Conservation (phyloP, 225 moss, liverwort and hornwort species). For the Neckera pumila region DNA sequence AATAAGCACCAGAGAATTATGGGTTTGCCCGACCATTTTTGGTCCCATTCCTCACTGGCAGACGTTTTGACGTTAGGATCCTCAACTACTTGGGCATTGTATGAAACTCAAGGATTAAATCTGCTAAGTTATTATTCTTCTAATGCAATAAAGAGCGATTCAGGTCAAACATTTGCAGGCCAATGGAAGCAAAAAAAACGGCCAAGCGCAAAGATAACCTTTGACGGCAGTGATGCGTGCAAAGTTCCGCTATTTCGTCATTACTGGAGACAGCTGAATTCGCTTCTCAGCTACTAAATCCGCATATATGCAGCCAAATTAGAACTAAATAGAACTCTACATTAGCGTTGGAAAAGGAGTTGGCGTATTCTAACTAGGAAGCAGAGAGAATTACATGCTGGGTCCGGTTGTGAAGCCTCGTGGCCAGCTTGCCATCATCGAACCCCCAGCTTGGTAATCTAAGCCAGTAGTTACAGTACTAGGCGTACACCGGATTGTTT, state of each 20-base stretch:
- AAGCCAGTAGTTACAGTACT: not conserved
- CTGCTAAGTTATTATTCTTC: not conserved
- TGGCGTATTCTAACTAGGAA: not conserved
- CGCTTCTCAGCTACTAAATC: not conserved
- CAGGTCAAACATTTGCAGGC: not conserved
- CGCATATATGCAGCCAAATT: too few species aligned
- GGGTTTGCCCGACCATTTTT: not conserved
- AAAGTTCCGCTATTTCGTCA: not conserved
- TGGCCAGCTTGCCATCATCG: not conserved
- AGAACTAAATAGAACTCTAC: not conserved
- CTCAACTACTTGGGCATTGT: not conserved
- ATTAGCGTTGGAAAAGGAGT: not conserved
- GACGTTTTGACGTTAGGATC: not conserved
- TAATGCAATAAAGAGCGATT: not conserved
- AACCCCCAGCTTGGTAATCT: not conserved
- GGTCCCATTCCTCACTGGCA: not conserved
- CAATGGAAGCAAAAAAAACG: not conserved
- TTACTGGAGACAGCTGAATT: not conserved
- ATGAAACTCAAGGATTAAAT: not conserved
- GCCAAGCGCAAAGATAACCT: not conserved
- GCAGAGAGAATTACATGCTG: not conserved
- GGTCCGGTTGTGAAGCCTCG: not conserved
- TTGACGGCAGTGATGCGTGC: not conserved
- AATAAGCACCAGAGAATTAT: not conserved
- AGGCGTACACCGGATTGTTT: not conserved